Evolutionary conservation across 2,329 filamentous ascomycete species (phyloP), one percentile per base, ranked within the genome.

Genomic region (Alternaria sp.): DNA sequence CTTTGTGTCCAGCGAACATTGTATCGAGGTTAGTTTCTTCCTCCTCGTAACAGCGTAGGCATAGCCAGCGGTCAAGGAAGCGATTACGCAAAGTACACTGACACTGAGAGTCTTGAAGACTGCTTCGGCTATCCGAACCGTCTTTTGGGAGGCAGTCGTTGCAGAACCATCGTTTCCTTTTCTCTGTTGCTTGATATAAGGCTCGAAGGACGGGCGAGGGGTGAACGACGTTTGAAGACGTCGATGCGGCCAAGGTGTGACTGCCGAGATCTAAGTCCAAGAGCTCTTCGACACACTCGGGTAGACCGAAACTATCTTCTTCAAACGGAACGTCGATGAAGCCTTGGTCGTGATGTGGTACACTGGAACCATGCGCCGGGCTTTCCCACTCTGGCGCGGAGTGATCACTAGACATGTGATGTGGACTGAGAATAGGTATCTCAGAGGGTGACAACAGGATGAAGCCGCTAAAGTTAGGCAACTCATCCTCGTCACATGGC

Each of bases 391-490:
- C 43, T 11, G 57, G 15, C 30, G 21, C 19, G 21, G 54, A 5
- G n/a, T 57, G 40, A 12, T 56, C 52, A 12, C 43, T 25, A 11
- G 56, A 51, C 5, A 77, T 54, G 25, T 79, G 75, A 9, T 70
- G 66, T 2, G 70, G 72, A 19, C 74, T 77, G 21, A 77, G 57
- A 4, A 79, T 77, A 5, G 69, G 67, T 56, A 77, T 70, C 46
- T 78, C 76, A 1, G 21, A 40, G 3, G 65, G 55, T 15, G 68
- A 63, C 1, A 79, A 67, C 19, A 79, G 46, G 1, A 72, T 69
- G 46, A 76, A 77, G 21, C 77, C 77, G 40, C 74, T 76, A 26
- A 70, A 76, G 26, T 72, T 71, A 1, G 75, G 71, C 8, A 79
- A 54, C 28, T 79, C 77, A 23, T 77, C 73, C 1, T 69, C 62